These are phyloP conservation scores for Trypanosoma caninum DNA, from an alignment of 208 protist species.

Conservation along the genomic window DNA sequence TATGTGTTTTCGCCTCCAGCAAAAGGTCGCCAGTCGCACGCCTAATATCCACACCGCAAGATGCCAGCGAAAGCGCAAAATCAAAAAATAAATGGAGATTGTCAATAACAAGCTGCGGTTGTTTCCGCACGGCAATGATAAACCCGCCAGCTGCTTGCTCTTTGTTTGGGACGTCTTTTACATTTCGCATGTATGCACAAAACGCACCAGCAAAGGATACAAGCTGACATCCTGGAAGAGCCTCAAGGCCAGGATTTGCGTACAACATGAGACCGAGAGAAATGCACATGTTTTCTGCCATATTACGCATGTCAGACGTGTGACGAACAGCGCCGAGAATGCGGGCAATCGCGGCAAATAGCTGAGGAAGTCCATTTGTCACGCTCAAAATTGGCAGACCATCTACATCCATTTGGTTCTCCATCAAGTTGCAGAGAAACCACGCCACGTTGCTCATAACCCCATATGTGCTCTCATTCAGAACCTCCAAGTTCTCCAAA, in stretches of 20 bases:
- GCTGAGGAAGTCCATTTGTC: slow-evolving; percentile 30
- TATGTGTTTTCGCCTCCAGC: slow-evolving; percentile 24
- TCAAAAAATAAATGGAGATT: slow-evolving; percentile 65
- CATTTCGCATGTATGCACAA: slow-evolving; percentile 74
- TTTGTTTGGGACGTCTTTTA: slow-evolving; percentile 52
- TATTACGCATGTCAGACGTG: slow-evolving; percentile 76
- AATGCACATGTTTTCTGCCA: slow-evolving; percentile 79
- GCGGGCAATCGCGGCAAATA: slow-evolving; percentile 50
- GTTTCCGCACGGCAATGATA: slow-evolving; percentile 41
- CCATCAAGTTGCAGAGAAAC: slow-evolving; percentile 70
- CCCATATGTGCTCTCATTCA: slow-evolving; percentile 43
- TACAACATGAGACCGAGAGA: slow-evolving; percentile 76
- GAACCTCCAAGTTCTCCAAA: slow-evolving; percentile 39
- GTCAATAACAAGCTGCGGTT: slow-evolving; percentile 22
- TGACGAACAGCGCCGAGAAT: slow-evolving; percentile 30
- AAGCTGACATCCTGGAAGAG: slow-evolving; percentile 35
- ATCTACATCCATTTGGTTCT: slow-evolving; percentile 61
- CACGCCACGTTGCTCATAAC: slow-evolving; percentile 82
- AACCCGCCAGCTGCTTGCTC: slow-evolving; percentile 59
- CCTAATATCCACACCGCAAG: slow-evolving; percentile 36
- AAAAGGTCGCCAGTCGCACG: slow-evolving; percentile 51
- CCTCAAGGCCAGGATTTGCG: slow-evolving; percentile 42
- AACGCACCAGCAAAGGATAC: slow-evolving; percentile 50
- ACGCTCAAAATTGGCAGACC: slow-evolving; percentile 44
- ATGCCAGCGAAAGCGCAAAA: slow-evolving; percentile 42